phyloP scores from a whole-genome alignment of 2,329 filamentous ascomycete species.

The Arthroderma sp. region DNA sequence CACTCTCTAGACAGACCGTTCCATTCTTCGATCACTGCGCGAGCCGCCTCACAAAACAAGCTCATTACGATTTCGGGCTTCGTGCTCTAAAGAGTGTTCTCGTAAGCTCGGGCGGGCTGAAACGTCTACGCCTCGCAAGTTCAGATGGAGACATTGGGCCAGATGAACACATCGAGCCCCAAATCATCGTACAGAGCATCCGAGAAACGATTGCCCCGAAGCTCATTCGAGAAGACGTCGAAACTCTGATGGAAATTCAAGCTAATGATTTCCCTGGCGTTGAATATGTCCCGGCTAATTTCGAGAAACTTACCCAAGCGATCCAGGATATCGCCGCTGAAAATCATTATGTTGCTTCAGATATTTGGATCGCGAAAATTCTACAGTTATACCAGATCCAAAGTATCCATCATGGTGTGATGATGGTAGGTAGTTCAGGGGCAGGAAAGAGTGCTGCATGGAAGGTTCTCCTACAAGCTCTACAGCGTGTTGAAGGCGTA shows the following conservation, averaged over 20 bases:
- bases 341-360: constrained; percentile 76
- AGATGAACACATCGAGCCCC: constrained; percentile 72
- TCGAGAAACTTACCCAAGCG: constrained; percentile 65
- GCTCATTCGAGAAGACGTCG: constrained; percentile 81
- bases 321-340: constrained; percentile 74
- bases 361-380: constrained; percentile 95
- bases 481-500: constrained; percentile 79
- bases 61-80: constrained; percentile 97
- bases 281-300: constrained; percentile 78
- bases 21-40: constrained; percentile 95
- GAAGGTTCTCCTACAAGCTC: constrained; percentile 79
- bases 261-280: constrained; percentile 80
- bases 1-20: constrained; percentile 86
- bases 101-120: constrained; percentile 91
- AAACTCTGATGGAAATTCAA: constrained; percentile 77
- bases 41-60: constrained; percentile 74
- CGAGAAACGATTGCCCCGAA: constrained; percentile 98
- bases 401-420: constrained; percentile 95
- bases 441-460: constrained; percentile 93
- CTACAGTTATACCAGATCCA: constrained; percentile 97
- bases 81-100: constrained; percentile 97
- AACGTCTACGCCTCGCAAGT: constrained; percentile 62
- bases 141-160: constrained; percentile 47
- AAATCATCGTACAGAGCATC: constrained; percentile 97
- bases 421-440: constrained; percentile 99